A percentile compares a stretch with the other conserved stretches of the same genome.
Evolutionary conservation across 768 basidiomycete species (phyloP).

Genomic region (Trametes maxima): DNA sequence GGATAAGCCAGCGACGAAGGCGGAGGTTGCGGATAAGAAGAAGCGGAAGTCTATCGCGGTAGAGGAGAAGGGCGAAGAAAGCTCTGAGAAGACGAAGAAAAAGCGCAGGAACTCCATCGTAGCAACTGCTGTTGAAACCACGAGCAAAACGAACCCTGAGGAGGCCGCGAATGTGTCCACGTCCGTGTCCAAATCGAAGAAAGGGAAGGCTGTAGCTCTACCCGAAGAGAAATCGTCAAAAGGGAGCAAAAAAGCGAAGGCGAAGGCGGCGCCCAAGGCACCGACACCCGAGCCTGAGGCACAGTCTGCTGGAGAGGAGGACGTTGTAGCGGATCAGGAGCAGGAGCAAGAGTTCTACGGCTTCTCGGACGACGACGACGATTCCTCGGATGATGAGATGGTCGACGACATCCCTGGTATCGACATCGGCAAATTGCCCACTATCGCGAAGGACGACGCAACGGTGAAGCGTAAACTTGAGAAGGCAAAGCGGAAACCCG

Average conservation of each 20-base stretch:
- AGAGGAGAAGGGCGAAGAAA: constrained; percentile 6
- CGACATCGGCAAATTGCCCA: constrained; percentile 77
- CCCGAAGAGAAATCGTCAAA: not conserved
- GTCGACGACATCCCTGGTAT: constrained; percentile 56
- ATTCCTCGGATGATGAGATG: constrained; percentile 78
- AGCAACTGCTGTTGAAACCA: not conserved
- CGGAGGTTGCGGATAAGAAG: constrained; percentile 10
- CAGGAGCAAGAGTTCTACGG: constrained; percentile 59
- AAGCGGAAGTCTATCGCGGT: constrained; percentile 2
- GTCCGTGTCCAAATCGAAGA: constrained; percentile 6
- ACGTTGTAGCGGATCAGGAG: not conserved
- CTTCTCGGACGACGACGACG: constrained; percentile 75
- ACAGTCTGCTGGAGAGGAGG: constrained; percentile 14
- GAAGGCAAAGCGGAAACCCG: constrained; percentile 62
- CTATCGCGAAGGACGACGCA: constrained; percentile 85
- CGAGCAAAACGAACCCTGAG: not conserved
- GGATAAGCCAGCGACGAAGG: constrained; percentile 23
- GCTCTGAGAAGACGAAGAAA: constrained; percentile 7
- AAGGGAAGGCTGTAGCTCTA: not conserved
- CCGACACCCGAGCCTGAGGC: constrained; percentile 14
- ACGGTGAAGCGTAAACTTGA: constrained; percentile 63
- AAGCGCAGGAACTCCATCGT: constrained; percentile 9
- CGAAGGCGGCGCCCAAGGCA: constrained; percentile 14
- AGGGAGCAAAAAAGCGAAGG: constrained; percentile 13
- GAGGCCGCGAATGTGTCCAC: not conserved